Base-by-base conservation (phyloP, 108 stramenopile species). In the Skeletonema potamos region DNA sequence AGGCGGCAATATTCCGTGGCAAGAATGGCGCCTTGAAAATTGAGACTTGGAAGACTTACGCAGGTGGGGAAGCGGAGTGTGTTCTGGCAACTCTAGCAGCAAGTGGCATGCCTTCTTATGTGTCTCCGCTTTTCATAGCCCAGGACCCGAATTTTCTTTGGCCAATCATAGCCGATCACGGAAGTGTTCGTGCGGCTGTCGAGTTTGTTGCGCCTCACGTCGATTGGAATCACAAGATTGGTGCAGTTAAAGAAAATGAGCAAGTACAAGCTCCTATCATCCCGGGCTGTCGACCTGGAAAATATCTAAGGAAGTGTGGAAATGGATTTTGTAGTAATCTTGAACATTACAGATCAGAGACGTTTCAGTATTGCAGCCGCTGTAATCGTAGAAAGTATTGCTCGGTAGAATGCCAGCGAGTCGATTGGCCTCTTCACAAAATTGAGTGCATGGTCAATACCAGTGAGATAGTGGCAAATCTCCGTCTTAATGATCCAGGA, bases 351-450 rank as follows among this genome's bases (percentile, higher is more conserved):
- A 51, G 48, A 9, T 51, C 48, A 51, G 22, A 51, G 4, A 22
- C 8, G 8, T 51, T 51, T 22, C 48, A 51, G 17, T 51, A 51
- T 24, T 51, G 48, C 8, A 51, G 48, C 8, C 48, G 48, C 48
- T 51, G 48, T 6, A 37, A 67, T n/a, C 18, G 66, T 1, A 27
- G 66, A 60, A 61, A 61, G 29, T 67, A 67, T 11, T 67, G 66
- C 26, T 24, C 28, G 9, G 4, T 7, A 59, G 13, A 27, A 57
- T 67, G 66, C 18, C 58, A 58, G n/a, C 57, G 29, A 9, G 66
- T 15, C 55, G 66, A 67, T 36, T 67, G 66, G 66, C 15, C n/a
- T 59, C 11, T 67, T n/a, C 66, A 67, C n/a, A 67, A 67, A 22
- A 28, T 6, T 33, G 66, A 67, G 20, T 67, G 66, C 27, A 10